These are phyloP conservation scores for Rhodosorus marinus DNA, from an alignment of 23 red algal genomes.

Conservation along the genomic window DNA sequence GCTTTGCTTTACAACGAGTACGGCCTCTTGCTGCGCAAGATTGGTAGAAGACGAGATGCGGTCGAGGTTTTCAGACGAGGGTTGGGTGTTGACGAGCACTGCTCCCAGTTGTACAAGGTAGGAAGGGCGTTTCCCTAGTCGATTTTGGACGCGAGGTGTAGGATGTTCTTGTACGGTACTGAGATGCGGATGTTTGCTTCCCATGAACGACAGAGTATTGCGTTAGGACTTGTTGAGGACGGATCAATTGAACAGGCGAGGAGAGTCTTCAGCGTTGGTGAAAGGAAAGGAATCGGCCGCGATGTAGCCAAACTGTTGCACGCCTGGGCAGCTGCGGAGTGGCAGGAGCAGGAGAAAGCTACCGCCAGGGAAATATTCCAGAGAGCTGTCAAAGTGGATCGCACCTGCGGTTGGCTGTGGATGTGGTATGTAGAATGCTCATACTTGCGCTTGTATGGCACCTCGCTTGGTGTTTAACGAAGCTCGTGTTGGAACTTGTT, in stretches of 20 bases:
- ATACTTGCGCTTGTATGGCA: not conserved
- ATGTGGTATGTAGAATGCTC: conserved; percentile 31
- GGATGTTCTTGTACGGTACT: not conserved
- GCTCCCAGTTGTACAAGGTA: not conserved
- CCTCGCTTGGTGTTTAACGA: not conserved
- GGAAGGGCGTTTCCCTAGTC: not conserved
- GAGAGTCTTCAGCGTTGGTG: no score
- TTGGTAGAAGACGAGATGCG: no score
- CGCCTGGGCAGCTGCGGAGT: conserved; percentile 85
- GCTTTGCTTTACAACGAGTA: no score
- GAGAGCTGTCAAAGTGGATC: conserved; percentile 40
- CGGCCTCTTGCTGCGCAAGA: no score
- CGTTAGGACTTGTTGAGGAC: no score
- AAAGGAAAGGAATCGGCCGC: conserved; percentile 1
- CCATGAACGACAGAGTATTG: no score
- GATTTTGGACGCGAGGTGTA: not conserved
- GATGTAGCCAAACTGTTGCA: conserved; percentile 60
- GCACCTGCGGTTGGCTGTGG: conserved; percentile 56
- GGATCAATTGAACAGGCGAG: no score
- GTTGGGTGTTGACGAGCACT: not conserved
- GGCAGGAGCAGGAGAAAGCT: conserved; percentile 37
- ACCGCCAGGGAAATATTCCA: conserved; percentile 52
- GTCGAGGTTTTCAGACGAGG: no score
- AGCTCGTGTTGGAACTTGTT: not conserved
- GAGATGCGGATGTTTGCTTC: not conserved